Base-by-base conservation (phyloP, 495 filamentous ascomycete species). In the Glonium stellatum region DNA sequence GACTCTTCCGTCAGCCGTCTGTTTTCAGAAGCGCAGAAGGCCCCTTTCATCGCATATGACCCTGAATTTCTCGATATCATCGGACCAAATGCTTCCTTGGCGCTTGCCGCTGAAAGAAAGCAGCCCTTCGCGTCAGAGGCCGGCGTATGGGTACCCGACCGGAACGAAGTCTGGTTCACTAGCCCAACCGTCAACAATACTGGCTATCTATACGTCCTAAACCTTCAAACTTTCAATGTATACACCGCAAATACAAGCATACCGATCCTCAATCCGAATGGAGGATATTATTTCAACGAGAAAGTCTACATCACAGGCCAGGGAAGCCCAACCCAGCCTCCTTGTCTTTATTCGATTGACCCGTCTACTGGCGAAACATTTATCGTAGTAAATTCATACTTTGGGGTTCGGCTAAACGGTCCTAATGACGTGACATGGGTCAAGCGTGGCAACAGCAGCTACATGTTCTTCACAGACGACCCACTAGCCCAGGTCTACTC, bases 401-500 rank as follows among this genome's bases (percentile, higher is more conserved):
- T 42, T 25, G 64, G 63, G 15, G 31, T 41, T 23, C 58, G 54
- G 35, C 63, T 67, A 51, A 67, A 66, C 67, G 70, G 52, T 25
- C 66, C 54, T 23, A 58, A 53, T 59, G 67, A 52, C 42, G 21
- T 61, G 57, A 15, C 44, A 62, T 39, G 36, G 36, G 36, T 39
- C 8, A 8, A 15, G 8, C 36, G 36, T 15, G 75, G 25, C 54
- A 23, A 52, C 10, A 71, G 69, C 25, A 71, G 72, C 19, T 73
- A 77, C 34, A 74, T 80, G 58, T 82, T 75, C 75, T 82, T 82
- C 68, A 82, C 80, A 0, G 80, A 82, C 60, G 76, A 77, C 2
- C 46, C 65, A 13, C 75, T 75, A 54, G 68, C 67, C 4, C 73
- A 71, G 47, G n/a, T n/a, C n/a, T n/a, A n/a, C n/a, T 79, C 78